These are phyloP conservation scores for Trypanosoma grayi DNA, from an alignment of 208 protist genomes.

Conservation along the genomic window DNA sequence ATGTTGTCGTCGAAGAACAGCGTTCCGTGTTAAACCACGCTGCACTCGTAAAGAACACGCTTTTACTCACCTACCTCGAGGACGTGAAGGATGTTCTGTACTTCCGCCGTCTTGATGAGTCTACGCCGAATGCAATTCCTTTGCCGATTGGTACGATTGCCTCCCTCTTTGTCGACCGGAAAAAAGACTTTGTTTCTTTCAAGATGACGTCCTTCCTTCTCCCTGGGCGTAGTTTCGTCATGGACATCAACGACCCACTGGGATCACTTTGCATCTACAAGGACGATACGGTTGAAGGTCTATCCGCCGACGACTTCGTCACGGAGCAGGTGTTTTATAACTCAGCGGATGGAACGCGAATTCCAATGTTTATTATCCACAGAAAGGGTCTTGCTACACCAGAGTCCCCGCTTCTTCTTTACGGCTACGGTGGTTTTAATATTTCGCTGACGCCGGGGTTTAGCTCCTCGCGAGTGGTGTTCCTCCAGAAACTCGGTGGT, in stretches of 20 bases:
- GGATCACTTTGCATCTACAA: conserved; percentile 59
- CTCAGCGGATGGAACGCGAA: conserved; percentile 87
- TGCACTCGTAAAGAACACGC: conserved; percentile 55
- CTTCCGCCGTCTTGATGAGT: conserved; percentile 49
- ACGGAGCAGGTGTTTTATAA: conserved; percentile 91
- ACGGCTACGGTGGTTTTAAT: conserved; percentile 95
- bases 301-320: conserved; percentile 66
- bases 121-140: conserved; percentile 40
- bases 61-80: conserved; percentile 88
- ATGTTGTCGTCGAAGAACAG: conserved; percentile 69
- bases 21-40: conserved; percentile 66
- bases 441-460: conserved; percentile 87
- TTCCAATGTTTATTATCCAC: conserved; percentile 95
- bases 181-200: conserved; percentile 82
- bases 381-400: conserved; percentile 65
- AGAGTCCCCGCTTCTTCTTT: conserved; percentile 78
- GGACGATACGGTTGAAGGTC: conserved; percentile 70
- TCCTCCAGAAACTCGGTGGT: conserved; percentile 77
- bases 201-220: conserved; percentile 91
- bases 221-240: conserved; percentile 75
- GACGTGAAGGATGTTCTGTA: conserved; percentile 94
- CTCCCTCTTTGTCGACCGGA: conserved; percentile 41
- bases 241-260: conserved; percentile 72
- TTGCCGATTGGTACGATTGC: conserved; percentile 80
- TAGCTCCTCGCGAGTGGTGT: conserved; percentile 67